A percentile compares a stretch with the other conserved stretches of the same genome.
Conservation (phyloP, 176 grass and related monocot genomes). For the Cocos nucifera region DNA sequence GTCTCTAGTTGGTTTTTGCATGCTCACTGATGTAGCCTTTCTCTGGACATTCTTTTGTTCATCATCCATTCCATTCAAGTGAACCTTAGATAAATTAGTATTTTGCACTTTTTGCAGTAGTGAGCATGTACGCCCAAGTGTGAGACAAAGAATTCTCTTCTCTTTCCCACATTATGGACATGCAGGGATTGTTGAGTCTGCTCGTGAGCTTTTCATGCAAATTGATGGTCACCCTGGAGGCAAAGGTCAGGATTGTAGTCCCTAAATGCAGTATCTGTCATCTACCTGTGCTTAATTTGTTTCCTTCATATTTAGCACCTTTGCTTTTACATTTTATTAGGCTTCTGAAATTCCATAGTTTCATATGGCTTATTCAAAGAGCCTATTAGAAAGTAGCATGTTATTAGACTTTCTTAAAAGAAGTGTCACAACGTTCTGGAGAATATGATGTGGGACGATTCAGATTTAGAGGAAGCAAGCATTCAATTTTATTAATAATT, state of each 20-base stretch:
- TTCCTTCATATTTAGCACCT: background rate
- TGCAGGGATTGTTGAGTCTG: slow-evolving; percentile 81
- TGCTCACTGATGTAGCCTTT: background rate
- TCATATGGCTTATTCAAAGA: too few relatives aligned
- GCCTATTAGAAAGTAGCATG: too few relatives aligned
- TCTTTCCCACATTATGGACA: slow-evolving; percentile 96
- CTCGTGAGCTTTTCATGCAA: slow-evolving; percentile 92
- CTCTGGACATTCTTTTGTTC: background rate
- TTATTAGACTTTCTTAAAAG: too few relatives aligned
- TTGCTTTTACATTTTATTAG: background rate
- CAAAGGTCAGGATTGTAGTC: slow-evolving; percentile 19
- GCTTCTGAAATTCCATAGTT: too few relatives aligned
- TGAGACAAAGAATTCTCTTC: slow-evolving; percentile 56
- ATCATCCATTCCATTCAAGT: slow-evolving; percentile 4
- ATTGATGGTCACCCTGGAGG: slow-evolving; percentile 49
- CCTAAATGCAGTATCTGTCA: too few relatives aligned
- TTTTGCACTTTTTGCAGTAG: slow-evolving; percentile 36
- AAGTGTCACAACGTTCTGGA: too few relatives aligned
- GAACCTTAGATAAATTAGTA: background rate
- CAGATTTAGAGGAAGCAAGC: too few relatives aligned
- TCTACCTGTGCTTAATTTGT: background rate
- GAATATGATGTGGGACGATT: too few relatives aligned
- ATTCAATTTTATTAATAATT: too few relatives aligned
- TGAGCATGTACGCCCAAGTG: slow-evolving; percentile 49
- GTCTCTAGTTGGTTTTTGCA: background rate